Base-by-base conservation (phyloP, 2,329 filamentous ascomycete species). In the Clarireedia homoeocarpa region DNA sequence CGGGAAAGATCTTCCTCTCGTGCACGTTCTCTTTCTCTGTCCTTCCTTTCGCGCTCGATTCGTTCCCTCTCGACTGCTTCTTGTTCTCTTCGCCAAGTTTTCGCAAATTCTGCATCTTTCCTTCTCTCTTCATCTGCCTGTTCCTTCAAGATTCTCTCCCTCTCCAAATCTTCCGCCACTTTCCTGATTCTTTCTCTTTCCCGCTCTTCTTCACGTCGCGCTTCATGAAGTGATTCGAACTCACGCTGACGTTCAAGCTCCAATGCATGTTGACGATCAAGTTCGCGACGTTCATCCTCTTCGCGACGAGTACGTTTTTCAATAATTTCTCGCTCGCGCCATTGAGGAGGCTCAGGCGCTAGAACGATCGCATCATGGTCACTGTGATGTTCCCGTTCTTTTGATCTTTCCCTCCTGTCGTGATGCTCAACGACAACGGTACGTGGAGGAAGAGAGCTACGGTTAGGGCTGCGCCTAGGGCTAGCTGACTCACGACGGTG, bases 401-500 rank as follows among this genome's bases (percentile, higher is more conserved):
- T 50, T 44, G 26, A 56, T 49, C 26, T 23, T 10, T 51, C 53
- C 10, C 38, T 55, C 20, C 17, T 45, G 1, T 51, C 47, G 34
- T 54, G 36, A 5, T 55, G 47, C 17, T 51, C 53, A 15, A 51
- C 39, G 4, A 55, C 5, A 53, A 60, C 38, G 42, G 50, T 49
- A 47, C 56, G 47, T 10, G 61, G 58, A 46, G 48, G 53, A 12
- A 62, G 59, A 34, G 50, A 34, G 48, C 39, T 36, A 7, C 40
- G 40, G n/a, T 51, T 44, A 50, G 55, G 58, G 39, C 59, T 14
- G 56, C 58, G 26, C 59, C 52, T 20, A 58, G 59, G 36, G 44
- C 57, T 58, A 34, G 57, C 53, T 17, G 54, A 42, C 17, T 38
- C 44, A 30, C 54, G 58, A 45, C 54, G 59, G n/a, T 62, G 40